Conservation (phyloP, 2,329 filamentous ascomycete species). For the Fusarium torreyae region DNA sequence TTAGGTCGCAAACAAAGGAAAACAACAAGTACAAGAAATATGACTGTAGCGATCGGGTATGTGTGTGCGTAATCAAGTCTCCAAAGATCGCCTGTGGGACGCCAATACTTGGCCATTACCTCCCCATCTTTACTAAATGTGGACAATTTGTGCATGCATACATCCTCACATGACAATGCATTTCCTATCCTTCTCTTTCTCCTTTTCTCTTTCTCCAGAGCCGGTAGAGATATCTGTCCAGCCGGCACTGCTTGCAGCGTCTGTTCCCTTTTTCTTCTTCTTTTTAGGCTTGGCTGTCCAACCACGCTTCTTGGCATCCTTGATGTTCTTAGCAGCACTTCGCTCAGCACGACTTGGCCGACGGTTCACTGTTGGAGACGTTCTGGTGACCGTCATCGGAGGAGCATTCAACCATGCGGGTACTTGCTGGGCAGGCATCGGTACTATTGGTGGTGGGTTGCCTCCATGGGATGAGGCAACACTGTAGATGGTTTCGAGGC, state of each 20-base stretch:
- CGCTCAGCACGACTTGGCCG: constrained; percentile 70
- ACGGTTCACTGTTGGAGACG: constrained; percentile 61
- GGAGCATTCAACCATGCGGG: constrained; percentile 57
- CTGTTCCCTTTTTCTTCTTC: constrained; percentile 58
- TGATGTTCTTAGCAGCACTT: constrained; percentile 74
- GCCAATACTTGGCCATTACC: constrained; percentile 25
- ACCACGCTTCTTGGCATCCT: constrained; percentile 71
- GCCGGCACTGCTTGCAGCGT: constrained; percentile 61
- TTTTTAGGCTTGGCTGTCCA: constrained; percentile 65
- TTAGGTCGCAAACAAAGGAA: constrained; percentile 5
- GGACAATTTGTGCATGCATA: constrained; percentile 11
- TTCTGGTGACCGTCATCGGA: constrained; percentile 54
- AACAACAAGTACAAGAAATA: constrained; percentile 25
- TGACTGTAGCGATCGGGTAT: constrained; percentile 38
- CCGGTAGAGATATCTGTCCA: constrained; percentile 68
- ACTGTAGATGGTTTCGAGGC: constrained; percentile 70
- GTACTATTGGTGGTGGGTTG: constrained; percentile 21
- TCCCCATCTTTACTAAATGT: constrained; percentile 3
- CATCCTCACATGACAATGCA: constrained; percentile 67
- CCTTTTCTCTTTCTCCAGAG: constrained; percentile 48
- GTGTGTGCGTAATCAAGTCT: constrained; percentile 36
- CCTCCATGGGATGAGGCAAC: constrained; percentile 44
- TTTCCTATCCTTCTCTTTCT: constrained; percentile 65
- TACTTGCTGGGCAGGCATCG: constrained; percentile 38
- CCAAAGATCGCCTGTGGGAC: constrained; percentile 14